phyloP scores from a whole-genome alignment of 2,329 filamentous ascomycete species.

The Claviceps quebecensis region DNA sequence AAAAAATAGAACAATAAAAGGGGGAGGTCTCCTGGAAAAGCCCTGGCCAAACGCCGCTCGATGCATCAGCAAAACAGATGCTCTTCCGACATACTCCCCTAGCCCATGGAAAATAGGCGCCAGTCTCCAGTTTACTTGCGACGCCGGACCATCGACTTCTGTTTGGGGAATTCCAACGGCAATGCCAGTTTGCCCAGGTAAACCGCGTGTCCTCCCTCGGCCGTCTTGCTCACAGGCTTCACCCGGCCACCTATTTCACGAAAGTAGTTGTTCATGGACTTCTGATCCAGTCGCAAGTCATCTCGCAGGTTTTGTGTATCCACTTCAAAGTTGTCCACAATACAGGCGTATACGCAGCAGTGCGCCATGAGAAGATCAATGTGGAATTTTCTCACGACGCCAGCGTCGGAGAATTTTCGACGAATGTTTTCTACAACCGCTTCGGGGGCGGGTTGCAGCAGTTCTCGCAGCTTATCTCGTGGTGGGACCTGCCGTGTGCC shows the following conservation, averaged over 20 bases:
- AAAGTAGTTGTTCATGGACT: constrained; percentile 58
- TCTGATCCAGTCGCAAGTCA: constrained; percentile 59
- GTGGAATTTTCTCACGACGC: constrained; percentile 57
- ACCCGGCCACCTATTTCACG: constrained; percentile 61
- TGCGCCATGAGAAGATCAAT: constrained; percentile 59
- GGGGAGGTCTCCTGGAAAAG: neutral
- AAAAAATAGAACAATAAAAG: neutral
- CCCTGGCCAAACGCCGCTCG: constrained; percentile 5
- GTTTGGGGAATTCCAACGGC: constrained; percentile 72
- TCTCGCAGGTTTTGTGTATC: constrained; percentile 56
- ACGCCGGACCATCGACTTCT: constrained; percentile 22
- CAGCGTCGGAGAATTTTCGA: constrained; percentile 52
- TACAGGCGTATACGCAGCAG: constrained; percentile 55
- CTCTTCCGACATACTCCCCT: neutral
- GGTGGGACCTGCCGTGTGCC: constrained; percentile 39
- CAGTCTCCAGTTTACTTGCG: constrained; percentile 5
- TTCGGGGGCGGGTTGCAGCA: constrained; percentile 43
- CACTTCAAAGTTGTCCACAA: constrained; percentile 60
- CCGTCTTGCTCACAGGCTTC: constrained; percentile 44
- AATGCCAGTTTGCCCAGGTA: constrained; percentile 57
- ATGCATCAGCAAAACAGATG: constrained; percentile 3
- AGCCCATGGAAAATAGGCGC: neutral
- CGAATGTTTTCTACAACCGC: constrained; percentile 52
- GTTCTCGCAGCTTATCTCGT: constrained; percentile 45
- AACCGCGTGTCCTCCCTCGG: constrained; percentile 36